Evolutionary conservation across 306 rosid genomes (phyloP).

Genomic region (Leucaena leucocephala): DNA sequence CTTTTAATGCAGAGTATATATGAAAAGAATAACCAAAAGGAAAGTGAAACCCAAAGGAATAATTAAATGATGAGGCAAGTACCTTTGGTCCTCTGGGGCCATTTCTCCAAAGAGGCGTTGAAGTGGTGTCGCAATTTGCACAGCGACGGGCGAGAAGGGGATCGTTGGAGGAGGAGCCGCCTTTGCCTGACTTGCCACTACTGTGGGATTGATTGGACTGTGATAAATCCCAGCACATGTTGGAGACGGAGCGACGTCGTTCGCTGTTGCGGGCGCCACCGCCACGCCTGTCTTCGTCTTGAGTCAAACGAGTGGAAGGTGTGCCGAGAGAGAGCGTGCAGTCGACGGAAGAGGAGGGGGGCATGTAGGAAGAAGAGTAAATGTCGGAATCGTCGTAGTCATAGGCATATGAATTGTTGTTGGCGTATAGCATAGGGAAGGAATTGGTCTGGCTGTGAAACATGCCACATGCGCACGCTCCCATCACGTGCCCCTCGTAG

Average conservation of each 20-base stretch:
- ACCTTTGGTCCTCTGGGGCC: conserved; percentile 99
- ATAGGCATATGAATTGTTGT: conserved; percentile 37
- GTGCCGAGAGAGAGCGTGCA: conserved; percentile 96
- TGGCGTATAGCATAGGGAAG: conserved; percentile 59
- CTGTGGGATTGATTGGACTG: conserved; percentile 55
- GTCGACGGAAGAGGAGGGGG: conserved; percentile 72
- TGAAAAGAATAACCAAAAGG: neutral
- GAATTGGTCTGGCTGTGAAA: conserved; percentile 61
- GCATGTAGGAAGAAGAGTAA: conserved; percentile 44
- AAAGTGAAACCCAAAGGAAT: neutral
- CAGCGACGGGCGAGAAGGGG: conserved; percentile 92
- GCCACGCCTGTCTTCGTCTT: conserved; percentile 44
- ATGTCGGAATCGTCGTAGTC: conserved; percentile 36
- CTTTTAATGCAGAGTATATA: neutral
- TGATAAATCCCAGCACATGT: conserved; percentile 74
- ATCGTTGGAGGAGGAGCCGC: conserved; percentile 38
- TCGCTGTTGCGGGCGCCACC: conserved; percentile 45
- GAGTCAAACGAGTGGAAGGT: conserved; percentile 74
- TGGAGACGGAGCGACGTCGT: conserved; percentile 20
- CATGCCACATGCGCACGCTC: conserved; percentile 68
- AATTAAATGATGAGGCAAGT: neutral
- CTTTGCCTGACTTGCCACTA: conserved; percentile 35
- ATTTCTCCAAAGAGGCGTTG: conserved; percentile 97
- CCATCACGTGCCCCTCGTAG: conserved; percentile 66
- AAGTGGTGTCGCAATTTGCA: conserved; percentile 95